A percentile compares a stretch with the other conserved stretches of the same genome.
Conservation (phyloP, 2,329 filamentous ascomycete genomes). For the Colletotrichum nymphaeae region DNA sequence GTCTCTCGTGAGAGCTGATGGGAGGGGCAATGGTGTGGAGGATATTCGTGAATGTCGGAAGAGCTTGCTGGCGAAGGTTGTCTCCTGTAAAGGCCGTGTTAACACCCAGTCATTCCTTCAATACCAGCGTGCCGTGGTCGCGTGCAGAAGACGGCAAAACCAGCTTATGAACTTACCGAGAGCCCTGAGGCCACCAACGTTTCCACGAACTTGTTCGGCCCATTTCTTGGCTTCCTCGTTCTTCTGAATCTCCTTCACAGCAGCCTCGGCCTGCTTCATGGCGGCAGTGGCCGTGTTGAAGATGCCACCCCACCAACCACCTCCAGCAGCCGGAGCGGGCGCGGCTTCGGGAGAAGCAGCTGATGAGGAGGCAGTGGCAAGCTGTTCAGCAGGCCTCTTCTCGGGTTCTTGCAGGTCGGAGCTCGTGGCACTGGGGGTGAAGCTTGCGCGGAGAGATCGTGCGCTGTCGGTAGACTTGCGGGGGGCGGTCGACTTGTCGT, state of each 20-base stretch:
- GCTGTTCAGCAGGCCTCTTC: constrained; percentile 62
- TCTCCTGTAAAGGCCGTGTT: constrained; percentile 69
- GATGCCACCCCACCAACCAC: constrained; percentile 91
- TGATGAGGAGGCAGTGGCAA: constrained; percentile 37
- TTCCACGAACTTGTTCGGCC: constrained; percentile 93
- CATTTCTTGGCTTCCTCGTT: constrained; percentile 97
- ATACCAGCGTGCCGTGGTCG: background rate
- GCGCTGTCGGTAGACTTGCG: constrained; percentile 85
- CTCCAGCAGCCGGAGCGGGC: constrained; percentile 57
- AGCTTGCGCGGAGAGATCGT: constrained; percentile 76
- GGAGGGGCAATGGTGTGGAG: constrained; percentile 95
- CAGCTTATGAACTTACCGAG: constrained; percentile 67
- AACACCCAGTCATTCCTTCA: background rate
- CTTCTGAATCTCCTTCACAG: constrained; percentile 94
- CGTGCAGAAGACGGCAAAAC: constrained; percentile 4
- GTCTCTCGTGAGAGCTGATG: constrained; percentile 95
- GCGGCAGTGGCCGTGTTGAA: constrained; percentile 86
- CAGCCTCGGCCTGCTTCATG: constrained; percentile 91
- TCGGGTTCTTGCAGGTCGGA: constrained; percentile 69
- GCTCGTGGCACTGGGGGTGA: constrained; percentile 76
- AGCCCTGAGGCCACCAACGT: constrained; percentile 81
- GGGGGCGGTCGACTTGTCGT: constrained; percentile 67
- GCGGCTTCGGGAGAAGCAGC: constrained; percentile 60
- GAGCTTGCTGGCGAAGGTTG: constrained; percentile 84
- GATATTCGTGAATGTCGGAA: constrained; percentile 95